These are phyloP conservation scores for Solanum paucissectum DNA, from an alignment of 257 asterid species.

Conservation along the genomic window DNA sequence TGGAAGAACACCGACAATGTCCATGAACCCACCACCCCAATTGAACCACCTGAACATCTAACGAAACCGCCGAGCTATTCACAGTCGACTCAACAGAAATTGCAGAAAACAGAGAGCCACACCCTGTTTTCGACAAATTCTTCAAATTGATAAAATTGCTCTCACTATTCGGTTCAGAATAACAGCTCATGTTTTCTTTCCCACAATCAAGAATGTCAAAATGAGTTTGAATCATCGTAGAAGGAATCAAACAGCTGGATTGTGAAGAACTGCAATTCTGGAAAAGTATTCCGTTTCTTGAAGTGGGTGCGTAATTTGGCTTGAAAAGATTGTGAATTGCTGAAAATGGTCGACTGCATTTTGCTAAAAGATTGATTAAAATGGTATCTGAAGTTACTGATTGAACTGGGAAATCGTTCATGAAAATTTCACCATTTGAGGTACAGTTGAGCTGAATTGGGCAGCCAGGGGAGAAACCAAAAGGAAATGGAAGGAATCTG, in stretches of 20 bases:
- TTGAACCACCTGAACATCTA: conserved; percentile 47
- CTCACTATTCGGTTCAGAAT: conserved; percentile 35
- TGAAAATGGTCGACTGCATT: conserved; percentile 46
- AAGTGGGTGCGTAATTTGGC: conserved; percentile 54
- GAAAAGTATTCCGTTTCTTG: conserved; percentile 54
- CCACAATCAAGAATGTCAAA: conserved; percentile 52
- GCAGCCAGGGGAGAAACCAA: conserved; percentile 71
- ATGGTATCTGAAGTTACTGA: conserved; percentile 23
- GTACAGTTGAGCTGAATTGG: conserved; percentile 53
- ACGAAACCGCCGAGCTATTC: conserved; percentile 46
- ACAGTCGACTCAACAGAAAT: conserved; percentile 32
- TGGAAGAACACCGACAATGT: conserved; percentile 38
- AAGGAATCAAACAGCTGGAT: conserved; percentile 44
- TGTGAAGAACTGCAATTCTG: conserved; percentile 29
- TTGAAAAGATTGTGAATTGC: conserved; percentile 37
- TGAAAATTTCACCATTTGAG: conserved; percentile 21
- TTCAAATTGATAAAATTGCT: conserved; percentile 30
- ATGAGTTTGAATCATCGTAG: conserved; percentile 51
- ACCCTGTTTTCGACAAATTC: conserved; percentile 17
- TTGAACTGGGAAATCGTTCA: conserved; percentile 34
- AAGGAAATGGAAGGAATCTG: conserved; percentile 33
- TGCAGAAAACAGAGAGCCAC: conserved; percentile 52
- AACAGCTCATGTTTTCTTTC: conserved; percentile 44
- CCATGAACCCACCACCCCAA: conserved; percentile 82
- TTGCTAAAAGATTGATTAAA: conserved; percentile 32